These are phyloP conservation scores for Omphalotus olearius DNA, from an alignment of 1,284 basidiomycete genomes.

Conservation along the genomic window DNA sequence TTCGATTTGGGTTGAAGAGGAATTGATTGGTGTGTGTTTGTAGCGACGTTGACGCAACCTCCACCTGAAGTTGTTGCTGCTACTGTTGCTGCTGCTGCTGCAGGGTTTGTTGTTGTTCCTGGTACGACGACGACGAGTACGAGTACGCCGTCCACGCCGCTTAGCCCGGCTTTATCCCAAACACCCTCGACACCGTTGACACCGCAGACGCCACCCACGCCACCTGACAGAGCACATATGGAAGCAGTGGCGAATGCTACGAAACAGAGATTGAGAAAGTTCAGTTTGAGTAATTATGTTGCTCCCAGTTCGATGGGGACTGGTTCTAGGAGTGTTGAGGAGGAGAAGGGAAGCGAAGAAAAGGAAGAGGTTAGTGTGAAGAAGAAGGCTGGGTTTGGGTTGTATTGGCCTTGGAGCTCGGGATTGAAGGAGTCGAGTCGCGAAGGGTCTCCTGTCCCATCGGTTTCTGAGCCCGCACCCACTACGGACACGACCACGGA, in stretches of 20 bases:
- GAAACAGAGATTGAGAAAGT: slow-evolving; percentile 7
- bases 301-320: no score
- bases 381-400: slow-evolving; percentile 7
- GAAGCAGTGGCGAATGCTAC: slow-evolving; percentile 7
- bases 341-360: neutral
- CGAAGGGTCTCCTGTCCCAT: no score
- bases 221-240: neutral
- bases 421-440: neutral
- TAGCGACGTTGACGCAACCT: no score
- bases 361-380: neutral
- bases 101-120: neutral
- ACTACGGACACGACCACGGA: no score
- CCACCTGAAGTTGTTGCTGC: neutral
- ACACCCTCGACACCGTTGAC: neutral
- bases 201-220: neutral
- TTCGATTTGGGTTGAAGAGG: no score
- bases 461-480: no score
- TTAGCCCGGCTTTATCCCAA: neutral
- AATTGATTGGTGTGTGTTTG: no score
- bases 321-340: no score
- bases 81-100: neutral
- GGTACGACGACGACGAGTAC: neutral
- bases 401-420: slow-evolving; percentile 26
- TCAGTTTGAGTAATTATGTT: slow-evolving; percentile 11
- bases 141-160: neutral